Base-by-base conservation (phyloP, 371 early-diverging fungal genomes). In the Massospora cicadina region DNA sequence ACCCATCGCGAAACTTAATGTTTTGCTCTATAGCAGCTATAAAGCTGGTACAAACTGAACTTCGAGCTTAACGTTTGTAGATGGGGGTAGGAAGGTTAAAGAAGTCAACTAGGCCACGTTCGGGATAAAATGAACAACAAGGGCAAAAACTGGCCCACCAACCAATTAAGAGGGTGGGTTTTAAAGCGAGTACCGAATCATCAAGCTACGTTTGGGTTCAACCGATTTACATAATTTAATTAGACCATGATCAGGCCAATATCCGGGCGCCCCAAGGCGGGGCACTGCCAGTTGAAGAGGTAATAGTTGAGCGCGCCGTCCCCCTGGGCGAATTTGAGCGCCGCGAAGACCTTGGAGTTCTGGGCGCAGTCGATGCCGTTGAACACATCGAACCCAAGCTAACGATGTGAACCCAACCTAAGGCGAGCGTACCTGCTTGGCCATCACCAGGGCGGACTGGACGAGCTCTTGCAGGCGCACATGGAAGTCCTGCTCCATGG, bases 241-340 rank as follows among this genome's bases (percentile, higher is more conserved):
- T 80, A 89, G 61, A 89, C 74, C 90, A 89, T 89, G 33, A 95
- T 91, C 67, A 95, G 71, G 33, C 91, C 95, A 61, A 94, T 75
- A 71, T 93, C 83, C 33, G 77, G 70, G 30, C 77, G 69, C 23
- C 73, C 72, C 23, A 94, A 71, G 33, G 78, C 78, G 63, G 81
- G 81, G 61, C 88, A 86, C 67, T 79, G 76, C 84, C 90, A 98
- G 77, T 98, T 98, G 77, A 90, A 98, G 68, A 96, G 71, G 71
- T 98, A 98, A 71, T 87, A 98, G 74, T 95, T 86, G 65, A 98
- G 76, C 67, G 77, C 75, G 2, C 98, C 98, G 69, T 96, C 95
- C 54, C 98, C 98, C 28, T 81, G 78, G 31, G 89, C 90, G 72
- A 97, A 98, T 72, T 87, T 87, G 61, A 92, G 84, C 26, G 88